Conservation (phyloP, 163 green algal genomes). For the Picocystis sp. region DNA sequence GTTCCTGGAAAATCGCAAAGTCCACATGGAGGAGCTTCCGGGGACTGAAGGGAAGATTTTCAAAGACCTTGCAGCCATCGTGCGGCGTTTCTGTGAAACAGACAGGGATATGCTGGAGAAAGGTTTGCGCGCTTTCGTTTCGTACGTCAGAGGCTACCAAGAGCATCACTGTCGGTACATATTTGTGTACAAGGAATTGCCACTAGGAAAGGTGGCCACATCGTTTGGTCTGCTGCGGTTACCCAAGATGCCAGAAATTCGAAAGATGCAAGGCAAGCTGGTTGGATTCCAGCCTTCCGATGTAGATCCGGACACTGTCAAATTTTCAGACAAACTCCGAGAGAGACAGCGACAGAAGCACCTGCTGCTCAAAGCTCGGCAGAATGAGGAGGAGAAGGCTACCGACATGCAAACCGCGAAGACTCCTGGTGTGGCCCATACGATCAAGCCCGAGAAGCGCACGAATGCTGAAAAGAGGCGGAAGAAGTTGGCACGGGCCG, state of each 20-base stretch:
- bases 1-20: slow-evolving; percentile 42
- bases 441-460: slow-evolving; percentile 9
- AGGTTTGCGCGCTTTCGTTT: slow-evolving; percentile 73
- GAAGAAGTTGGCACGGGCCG: slow-evolving; percentile 40
- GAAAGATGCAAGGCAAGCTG: slow-evolving; percentile 12
- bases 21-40: slow-evolving; percentile 12
- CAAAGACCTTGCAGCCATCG: too few species aligned
- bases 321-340: slow-evolving; percentile 50
- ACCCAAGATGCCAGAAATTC: slow-evolving; percentile 74
- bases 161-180: slow-evolving; percentile 95
- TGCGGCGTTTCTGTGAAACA: slow-evolving; percentile 15
- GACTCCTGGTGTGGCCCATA: slow-evolving; percentile 3
- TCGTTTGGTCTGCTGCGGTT: slow-evolving; percentile 66
- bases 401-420: background rate
- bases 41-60: background rate
- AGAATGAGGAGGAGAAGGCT: background rate
- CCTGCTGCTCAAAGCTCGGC: slow-evolving; percentile 3
- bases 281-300: slow-evolving; percentile 21
- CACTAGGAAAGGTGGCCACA: slow-evolving; percentile 50
- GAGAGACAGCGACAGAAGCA: slow-evolving; percentile 68
- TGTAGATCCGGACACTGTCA: slow-evolving; percentile 46
- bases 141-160: slow-evolving; percentile 85
- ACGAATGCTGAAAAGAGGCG: slow-evolving; percentile 41
- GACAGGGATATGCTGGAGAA: slow-evolving; percentile 84
- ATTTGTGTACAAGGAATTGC: slow-evolving; percentile 52